Conservation (phyloP, 2,329 filamentous ascomycete genomes). For the Lasiodiplodia sp. region DNA sequence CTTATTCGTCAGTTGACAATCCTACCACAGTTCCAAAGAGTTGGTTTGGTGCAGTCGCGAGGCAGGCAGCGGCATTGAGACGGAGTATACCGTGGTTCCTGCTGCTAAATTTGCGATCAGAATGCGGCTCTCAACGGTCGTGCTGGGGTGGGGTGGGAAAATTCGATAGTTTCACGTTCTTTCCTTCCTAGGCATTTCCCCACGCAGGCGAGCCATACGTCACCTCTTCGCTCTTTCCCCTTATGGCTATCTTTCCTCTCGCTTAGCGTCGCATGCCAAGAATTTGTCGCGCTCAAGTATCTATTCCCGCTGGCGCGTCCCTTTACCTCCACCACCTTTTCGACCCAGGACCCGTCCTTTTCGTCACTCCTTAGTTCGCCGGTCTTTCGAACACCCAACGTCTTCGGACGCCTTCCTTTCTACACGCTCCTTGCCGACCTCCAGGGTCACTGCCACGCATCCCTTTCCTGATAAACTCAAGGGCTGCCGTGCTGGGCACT, state of each 20-base stretch:
- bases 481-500: slow-evolving; percentile 14
- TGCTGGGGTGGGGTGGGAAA: not conserved
- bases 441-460: not conserved
- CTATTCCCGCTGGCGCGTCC: not conserved
- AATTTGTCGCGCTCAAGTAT: slow-evolving; percentile 2
- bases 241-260: not conserved
- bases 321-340: slow-evolving; percentile 5
- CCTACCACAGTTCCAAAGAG: too few relatives aligned
- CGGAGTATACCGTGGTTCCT: not conserved
- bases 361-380: slow-evolving; percentile 1
- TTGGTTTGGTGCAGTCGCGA: too few relatives aligned
- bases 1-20: too few relatives aligned
- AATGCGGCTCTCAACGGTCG: slow-evolving; percentile 16
- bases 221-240: not conserved
- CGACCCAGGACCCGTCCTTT: not conserved
- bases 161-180: slow-evolving; percentile 18
- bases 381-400: not conserved
- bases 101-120: not conserved
- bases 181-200: not conserved
- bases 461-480: not conserved
- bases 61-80: not conserved
- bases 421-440: slow-evolving; percentile 9
- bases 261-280: slow-evolving; percentile 8
- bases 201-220: not conserved
- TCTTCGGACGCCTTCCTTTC: not conserved